Evolutionary conservation across 2,329 filamentous ascomycete genomes (phyloP).

Genomic region (Microcyclospora tardicrescens): DNA sequence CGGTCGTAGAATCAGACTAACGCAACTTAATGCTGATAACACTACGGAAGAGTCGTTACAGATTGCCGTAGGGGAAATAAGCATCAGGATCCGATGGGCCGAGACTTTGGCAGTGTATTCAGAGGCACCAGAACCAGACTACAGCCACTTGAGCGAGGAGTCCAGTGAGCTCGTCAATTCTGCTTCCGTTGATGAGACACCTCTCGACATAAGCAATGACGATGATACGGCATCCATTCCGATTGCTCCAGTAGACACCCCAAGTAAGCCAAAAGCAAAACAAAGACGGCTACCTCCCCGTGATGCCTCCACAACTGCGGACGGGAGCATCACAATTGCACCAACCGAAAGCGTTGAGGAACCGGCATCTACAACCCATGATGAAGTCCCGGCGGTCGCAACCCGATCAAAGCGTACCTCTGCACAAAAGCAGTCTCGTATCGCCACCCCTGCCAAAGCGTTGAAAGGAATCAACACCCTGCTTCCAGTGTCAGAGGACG

Average conservation of each 20-base stretch:
- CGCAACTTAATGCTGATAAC: constrained; percentile 24
- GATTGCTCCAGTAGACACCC: constrained; percentile 15
- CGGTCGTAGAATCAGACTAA: constrained; percentile 30
- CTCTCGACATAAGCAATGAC: background rate
- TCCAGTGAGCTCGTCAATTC: constrained; percentile 1
- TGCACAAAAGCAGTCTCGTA: constrained; percentile 15
- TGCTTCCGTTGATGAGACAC: background rate
- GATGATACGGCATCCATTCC: constrained; percentile 1
- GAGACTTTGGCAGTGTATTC: constrained; percentile 33
- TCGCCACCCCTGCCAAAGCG: constrained; percentile 24
- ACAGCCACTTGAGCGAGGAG: constrained; percentile 13
- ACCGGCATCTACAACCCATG: background rate
- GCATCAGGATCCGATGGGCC: constrained; percentile 30
- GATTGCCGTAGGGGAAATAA: background rate
- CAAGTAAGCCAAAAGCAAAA: constrained; percentile 19
- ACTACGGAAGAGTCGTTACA: constrained; percentile 1
- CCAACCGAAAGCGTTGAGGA: background rate
- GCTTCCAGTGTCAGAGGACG: background rate
- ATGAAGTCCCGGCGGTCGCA: background rate
- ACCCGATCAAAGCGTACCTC: background rate
- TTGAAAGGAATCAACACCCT: constrained; percentile 4
- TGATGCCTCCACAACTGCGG: background rate
- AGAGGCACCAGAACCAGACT: constrained; percentile 5
- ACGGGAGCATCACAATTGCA: constrained; percentile 11
- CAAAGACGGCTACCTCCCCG: background rate